Evolutionary conservation across 2,329 filamentous ascomycete genomes (phyloP), one percentile per base, ranked within the genome.

Genomic region (Colletotrichum echinochloae): DNA sequence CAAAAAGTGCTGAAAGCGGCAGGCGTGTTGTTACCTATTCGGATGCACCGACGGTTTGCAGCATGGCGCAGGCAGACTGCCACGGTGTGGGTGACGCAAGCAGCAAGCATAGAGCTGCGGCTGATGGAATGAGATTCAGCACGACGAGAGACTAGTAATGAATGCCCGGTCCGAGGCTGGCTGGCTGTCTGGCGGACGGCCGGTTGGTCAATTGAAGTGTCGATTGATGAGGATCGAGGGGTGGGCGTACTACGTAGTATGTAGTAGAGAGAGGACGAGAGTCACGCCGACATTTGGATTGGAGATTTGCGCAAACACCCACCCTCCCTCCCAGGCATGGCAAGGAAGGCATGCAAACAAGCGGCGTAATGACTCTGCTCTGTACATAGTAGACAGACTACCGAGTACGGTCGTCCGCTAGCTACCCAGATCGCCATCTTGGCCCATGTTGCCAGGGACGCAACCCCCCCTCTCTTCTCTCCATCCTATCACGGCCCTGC

Each of bases 341-440:
- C n/a, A n/a, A n/a, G n/a, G n/a, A n/a, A n/a, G n/a, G n/a, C 48
- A 59, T 46, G n/a, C 55, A 52, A 57, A 52, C 56, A 39, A 39
- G 62, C 55, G 54, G 39, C 62, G 48, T 55, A 30, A n/a, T 44
- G 2, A 37, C 35, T 37, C 12, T 37, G 2, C 11, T 37, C 35
- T 37, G 35, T 41, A 20, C 20, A 3, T 14, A 18, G 14, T 18
- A 41, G 16, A 16, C 18, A 46, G 20, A 23, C 41, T n/a, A 4
- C 20, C 14, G 11, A 9, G 20, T 44, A n/a, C 18, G 41, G 20
- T 11, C n/a, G 41, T 44, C 41, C 18, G 41, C 20, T n/a, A n/a
- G 44, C 44, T 49, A 61, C 49, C 55, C 65, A 46, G 65, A 70
- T 70, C 66, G 62, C 41, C 66, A 60, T 64, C 41, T 48, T n/a